Conservation (phyloP, 78 protist genomes). For the Acrasis kona region DNA sequence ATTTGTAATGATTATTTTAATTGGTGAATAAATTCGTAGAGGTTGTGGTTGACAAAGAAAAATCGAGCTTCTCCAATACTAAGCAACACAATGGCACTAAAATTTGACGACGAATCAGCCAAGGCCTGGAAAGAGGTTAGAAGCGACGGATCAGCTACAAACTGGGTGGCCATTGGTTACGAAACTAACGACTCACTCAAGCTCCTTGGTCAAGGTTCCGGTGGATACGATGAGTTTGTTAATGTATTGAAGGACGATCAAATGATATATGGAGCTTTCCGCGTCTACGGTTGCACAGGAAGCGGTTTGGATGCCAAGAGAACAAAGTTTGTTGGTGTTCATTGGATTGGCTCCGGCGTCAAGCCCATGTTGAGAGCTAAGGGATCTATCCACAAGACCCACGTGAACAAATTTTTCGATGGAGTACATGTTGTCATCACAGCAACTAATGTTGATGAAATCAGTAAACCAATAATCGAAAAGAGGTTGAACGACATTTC, state of each 20-base stretch:
- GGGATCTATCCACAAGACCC: slow-evolving; percentile 1
- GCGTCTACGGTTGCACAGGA: background rate
- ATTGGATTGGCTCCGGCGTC: slow-evolving; percentile 5
- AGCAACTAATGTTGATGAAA: background rate
- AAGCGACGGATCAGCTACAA: background rate
- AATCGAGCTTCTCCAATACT: too few species aligned
- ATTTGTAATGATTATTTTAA: too few species aligned
- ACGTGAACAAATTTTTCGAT: background rate
- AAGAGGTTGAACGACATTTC: background rate
- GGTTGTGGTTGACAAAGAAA: too few species aligned
- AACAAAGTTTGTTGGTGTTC: slow-evolving; percentile 3
- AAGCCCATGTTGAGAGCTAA: slow-evolving; percentile 27
- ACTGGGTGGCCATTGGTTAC: background rate
- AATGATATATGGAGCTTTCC: background rate
- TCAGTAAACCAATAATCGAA: background rate
- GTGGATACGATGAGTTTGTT: background rate
- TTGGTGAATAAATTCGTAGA: too few species aligned
- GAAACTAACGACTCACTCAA: background rate
- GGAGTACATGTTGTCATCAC: background rate
- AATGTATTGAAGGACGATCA: background rate
- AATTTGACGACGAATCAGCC: background rate
- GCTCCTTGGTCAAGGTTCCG: background rate
- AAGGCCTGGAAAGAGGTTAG: background rate
- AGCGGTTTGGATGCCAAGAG: background rate
- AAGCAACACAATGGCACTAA: background rate